A percentile compares a stretch with the other conserved stretches of the same genome.
phyloP scores from a whole-genome alignment of 371 early-diverging fungal species.

The Dichotomocladium elegans region DNA sequence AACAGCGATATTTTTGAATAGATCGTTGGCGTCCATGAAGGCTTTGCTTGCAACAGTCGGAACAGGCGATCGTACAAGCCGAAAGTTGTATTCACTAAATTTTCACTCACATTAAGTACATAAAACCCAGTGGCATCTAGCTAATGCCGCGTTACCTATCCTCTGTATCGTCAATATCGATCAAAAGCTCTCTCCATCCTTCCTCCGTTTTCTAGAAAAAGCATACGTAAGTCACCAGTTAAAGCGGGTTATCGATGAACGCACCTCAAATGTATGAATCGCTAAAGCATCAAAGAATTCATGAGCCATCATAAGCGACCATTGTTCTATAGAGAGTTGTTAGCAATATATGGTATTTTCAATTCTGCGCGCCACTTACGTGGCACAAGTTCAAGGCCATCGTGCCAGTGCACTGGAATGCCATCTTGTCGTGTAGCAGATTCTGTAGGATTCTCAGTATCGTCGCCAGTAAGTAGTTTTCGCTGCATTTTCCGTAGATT shows the following conservation, averaged over 20 bases:
- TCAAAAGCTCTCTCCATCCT: constrained; percentile 88
- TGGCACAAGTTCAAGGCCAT: constrained; percentile 64
- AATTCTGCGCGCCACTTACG: constrained; percentile 29
- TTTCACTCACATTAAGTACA: not conserved
- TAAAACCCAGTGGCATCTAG: not conserved
- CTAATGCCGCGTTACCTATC: too few species aligned
- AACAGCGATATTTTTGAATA: constrained; percentile 38
- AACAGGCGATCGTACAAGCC: constrained; percentile 67
- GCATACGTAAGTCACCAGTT: not conserved
- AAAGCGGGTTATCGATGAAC: not conserved
- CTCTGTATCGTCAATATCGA: constrained; percentile 74
- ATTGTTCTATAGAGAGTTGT: constrained; percentile 31
- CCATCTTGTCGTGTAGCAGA: constrained; percentile 46
- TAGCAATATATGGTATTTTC: constrained; percentile 2
- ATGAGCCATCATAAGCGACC: constrained; percentile 77
- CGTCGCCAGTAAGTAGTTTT: constrained; percentile 34
- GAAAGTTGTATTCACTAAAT: constrained; percentile 68
- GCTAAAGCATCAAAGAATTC: constrained; percentile 98
- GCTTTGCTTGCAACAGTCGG: constrained; percentile 66
- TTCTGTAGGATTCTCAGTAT: constrained; percentile 33
- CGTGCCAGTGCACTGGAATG: constrained; percentile 68
- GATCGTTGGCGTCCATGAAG: constrained; percentile 43
- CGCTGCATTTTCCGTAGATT: constrained; percentile 71
- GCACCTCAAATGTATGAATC: constrained; percentile 78
- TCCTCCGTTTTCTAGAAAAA: constrained; percentile 62